Evolutionary conservation across 179 eudicot genomes (phyloP).

Genomic region (Silene coronaria): DNA sequence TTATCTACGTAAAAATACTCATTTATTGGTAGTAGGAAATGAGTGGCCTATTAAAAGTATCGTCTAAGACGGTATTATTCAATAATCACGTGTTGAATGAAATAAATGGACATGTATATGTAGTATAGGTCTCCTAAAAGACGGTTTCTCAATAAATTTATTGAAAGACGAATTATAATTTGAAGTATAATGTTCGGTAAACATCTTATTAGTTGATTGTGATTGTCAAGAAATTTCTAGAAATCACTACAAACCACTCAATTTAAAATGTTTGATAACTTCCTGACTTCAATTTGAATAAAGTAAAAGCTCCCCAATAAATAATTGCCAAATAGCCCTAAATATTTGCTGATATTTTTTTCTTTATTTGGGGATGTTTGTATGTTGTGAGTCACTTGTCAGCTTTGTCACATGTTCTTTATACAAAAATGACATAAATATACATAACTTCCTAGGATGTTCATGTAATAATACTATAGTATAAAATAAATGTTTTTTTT

Average conservation of each 20-base stretch:
- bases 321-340: not conserved
- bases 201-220: not conserved
- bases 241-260: not conserved
- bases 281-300: not conserved
- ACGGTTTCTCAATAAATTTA: too few species aligned
- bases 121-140: too few species aligned
- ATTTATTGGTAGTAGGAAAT: too few species aligned
- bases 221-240: not conserved
- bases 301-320: not conserved
- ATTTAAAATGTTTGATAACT: not conserved
- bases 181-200: too few species aligned
- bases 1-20: too few species aligned
- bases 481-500: not conserved
- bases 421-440: constrained; percentile 13
- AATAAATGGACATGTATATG: too few species aligned
- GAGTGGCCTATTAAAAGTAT: too few species aligned
- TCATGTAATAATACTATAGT: not conserved
- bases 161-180: too few species aligned
- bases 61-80: too few species aligned
- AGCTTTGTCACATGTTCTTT: constrained; percentile 5
- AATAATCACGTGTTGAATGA: too few species aligned
- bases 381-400: not conserved
- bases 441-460: constrained; percentile 12
- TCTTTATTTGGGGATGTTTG: constrained; percentile 15
- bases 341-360: constrained; percentile 8